These are phyloP conservation scores for Podospora conica DNA, from an alignment of 495 filamentous ascomycete genomes.

Conservation along the genomic window DNA sequence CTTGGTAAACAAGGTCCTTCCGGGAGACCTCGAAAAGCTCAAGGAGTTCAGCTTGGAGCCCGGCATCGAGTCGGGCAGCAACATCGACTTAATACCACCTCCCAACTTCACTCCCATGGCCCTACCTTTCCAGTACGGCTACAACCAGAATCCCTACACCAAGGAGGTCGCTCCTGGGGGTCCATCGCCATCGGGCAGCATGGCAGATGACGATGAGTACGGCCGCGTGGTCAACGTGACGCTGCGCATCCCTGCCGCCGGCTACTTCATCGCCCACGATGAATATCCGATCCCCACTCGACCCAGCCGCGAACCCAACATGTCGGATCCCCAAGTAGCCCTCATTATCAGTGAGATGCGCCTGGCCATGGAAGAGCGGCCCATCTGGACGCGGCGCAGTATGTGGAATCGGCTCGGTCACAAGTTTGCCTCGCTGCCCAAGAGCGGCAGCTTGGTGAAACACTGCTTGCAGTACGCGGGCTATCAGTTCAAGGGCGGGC, in stretches of 20 bases:
- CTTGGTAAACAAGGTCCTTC: conserved; percentile 57
- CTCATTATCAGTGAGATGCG: conserved; percentile 53
- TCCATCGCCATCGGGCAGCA: conserved; percentile 15
- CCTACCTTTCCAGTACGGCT: conserved; percentile 63
- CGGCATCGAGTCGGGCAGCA: conserved; percentile 48
- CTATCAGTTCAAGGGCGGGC: conserved; percentile 84
- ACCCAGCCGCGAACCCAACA: conserved; percentile 33
- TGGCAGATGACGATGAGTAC: conserved; percentile 27
- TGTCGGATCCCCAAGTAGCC: conserved; percentile 47
- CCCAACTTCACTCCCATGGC: conserved; percentile 62
- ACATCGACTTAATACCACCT: conserved; percentile 72
- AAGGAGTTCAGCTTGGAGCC: conserved; percentile 68
- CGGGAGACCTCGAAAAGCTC: conserved; percentile 61
- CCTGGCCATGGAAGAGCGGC: conserved; percentile 59
- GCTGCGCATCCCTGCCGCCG: conserved; percentile 42
- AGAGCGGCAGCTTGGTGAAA: conserved; percentile 49
- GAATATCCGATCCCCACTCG: conserved; percentile 36
- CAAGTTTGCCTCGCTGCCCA: conserved; percentile 32
- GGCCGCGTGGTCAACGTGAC: conserved; percentile 35
- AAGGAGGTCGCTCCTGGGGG: conserved; percentile 34
- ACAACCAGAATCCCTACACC: conserved; percentile 48
- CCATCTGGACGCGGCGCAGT: conserved; percentile 79
- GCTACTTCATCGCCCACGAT: conserved; percentile 59
- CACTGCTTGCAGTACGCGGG: conserved; percentile 67
- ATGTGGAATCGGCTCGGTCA: conserved; percentile 61